These are phyloP conservation scores for Carnegiea gigantea DNA, from an alignment of 179 eudicot genomes.

Conservation along the genomic window DNA sequence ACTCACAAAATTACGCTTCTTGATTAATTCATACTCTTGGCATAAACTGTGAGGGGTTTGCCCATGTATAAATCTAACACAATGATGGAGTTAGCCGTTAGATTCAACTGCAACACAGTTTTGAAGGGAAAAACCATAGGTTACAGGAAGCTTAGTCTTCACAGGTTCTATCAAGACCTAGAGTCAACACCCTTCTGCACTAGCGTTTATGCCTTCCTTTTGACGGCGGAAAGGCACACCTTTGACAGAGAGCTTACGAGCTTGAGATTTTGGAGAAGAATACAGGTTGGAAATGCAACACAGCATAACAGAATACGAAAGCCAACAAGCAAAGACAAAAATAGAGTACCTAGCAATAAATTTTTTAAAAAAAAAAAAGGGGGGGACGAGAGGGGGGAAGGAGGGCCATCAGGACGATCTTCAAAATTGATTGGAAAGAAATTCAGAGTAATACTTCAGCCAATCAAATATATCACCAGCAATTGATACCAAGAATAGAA, in stretches of 20 bases:
- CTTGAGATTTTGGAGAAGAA: neutral
- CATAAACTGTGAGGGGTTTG: neutral
- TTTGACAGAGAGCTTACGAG: neutral
- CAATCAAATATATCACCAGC: neutral
- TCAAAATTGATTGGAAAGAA: neutral
- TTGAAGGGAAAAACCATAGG: neutral
- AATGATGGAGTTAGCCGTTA: neutral
- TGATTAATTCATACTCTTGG: no score
- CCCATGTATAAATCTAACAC: neutral
- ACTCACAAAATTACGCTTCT: no score
- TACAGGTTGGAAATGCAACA: neutral
- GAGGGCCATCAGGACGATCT: conserved; percentile 7
- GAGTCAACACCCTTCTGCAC: neutral
- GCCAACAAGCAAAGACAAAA: conserved; percentile 2
- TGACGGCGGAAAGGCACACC: neutral
- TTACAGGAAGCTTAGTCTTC: neutral
- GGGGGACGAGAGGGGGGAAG: neutral
- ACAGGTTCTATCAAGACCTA: neutral
- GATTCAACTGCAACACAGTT: neutral
- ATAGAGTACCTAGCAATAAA: neutral
- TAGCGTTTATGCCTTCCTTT: neutral
- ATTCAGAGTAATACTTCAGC: neutral
- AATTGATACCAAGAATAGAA: conserved; percentile 3
- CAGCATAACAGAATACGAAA: neutral
- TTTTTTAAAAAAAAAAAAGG: neutral